These are phyloP conservation scores for Beta corolliflora DNA, from an alignment of 179 eudicot genomes.

Conservation along the genomic window DNA sequence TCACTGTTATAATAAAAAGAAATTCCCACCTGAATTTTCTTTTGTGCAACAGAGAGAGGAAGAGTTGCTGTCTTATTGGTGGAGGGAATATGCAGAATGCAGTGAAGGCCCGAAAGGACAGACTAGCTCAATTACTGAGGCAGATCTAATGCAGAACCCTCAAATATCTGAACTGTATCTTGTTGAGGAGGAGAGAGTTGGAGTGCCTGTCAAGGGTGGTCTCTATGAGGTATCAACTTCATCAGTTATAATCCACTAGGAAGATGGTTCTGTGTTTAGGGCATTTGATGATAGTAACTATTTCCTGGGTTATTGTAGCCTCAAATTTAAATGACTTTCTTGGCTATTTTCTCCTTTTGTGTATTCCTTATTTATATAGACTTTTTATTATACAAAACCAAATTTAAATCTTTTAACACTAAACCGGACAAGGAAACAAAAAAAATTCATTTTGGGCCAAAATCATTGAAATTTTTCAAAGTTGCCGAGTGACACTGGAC, in stretches of 20 bases:
- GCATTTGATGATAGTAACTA: neutral
- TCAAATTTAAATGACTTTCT: too few relatives aligned
- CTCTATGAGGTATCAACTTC: slow-evolving; percentile 73
- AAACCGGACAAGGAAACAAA: too few relatives aligned
- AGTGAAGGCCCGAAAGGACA: slow-evolving; percentile 85
- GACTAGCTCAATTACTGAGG: slow-evolving; percentile 35
- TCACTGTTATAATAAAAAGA: neutral
- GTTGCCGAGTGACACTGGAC: too few relatives aligned
- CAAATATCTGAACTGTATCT: slow-evolving; percentile 37
- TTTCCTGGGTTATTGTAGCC: neutral
- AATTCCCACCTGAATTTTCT: neutral
- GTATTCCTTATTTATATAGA: too few relatives aligned
- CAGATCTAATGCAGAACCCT: slow-evolving; percentile 31
- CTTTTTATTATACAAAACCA: too few relatives aligned
- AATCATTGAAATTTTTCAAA: too few relatives aligned
- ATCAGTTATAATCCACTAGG: too few relatives aligned
- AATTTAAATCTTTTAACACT: too few relatives aligned
- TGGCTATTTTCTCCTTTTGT: neutral
- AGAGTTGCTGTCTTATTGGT: slow-evolving; percentile 89
- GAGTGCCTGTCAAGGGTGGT: slow-evolving; percentile 99
- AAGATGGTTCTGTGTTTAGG: neutral
- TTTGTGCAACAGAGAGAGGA: slow-evolving; percentile 68
- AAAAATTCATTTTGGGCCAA: too few relatives aligned
- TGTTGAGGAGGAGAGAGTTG: slow-evolving; percentile 93
- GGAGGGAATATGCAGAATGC: slow-evolving; percentile 99